phyloP scores from a whole-genome alignment of 305 asterid species.

The Lippia alba region DNA sequence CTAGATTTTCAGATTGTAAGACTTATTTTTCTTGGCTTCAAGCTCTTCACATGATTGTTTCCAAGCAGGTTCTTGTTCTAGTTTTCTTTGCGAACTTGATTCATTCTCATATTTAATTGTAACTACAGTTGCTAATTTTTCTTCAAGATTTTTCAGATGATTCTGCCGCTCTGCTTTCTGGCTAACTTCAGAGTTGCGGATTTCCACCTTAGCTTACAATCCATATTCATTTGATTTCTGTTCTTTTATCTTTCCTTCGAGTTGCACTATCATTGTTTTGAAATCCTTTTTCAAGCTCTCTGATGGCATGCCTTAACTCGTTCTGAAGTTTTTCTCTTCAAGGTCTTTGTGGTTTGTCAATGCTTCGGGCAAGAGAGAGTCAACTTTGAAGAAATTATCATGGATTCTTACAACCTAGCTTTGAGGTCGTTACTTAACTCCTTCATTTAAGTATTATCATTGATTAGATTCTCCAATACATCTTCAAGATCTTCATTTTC shows the following conservation, averaged over 20 bases:
- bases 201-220: conserved; percentile 53
- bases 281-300: conserved; percentile 61
- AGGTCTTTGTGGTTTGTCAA: conserved; percentile 55
- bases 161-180: conserved; percentile 51
- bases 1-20: conserved; percentile 44
- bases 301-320: conserved; percentile 48
- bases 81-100: conserved; percentile 42
- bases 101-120: conserved; percentile 49
- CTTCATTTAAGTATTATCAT: conserved; percentile 48
- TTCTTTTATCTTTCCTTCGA: conserved; percentile 64
- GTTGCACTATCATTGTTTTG: conserved; percentile 47
- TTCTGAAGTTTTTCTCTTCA: conserved; percentile 60
- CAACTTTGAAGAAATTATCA: conserved; percentile 56
- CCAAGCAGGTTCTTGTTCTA: conserved; percentile 51
- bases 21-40: conserved; percentile 55
- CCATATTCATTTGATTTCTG: conserved; percentile 48
- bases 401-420: conserved; percentile 55
- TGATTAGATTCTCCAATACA: conserved; percentile 48
- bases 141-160: conserved; percentile 59
- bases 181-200: conserved; percentile 44
- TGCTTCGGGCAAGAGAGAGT: conserved; percentile 62
- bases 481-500: conserved; percentile 55
- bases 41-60: conserved; percentile 53
- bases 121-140: conserved; percentile 48
- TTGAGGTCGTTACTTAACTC: conserved; percentile 60